Conservation (phyloP, 768 basidiomycete species). For the Trametes maxima region DNA sequence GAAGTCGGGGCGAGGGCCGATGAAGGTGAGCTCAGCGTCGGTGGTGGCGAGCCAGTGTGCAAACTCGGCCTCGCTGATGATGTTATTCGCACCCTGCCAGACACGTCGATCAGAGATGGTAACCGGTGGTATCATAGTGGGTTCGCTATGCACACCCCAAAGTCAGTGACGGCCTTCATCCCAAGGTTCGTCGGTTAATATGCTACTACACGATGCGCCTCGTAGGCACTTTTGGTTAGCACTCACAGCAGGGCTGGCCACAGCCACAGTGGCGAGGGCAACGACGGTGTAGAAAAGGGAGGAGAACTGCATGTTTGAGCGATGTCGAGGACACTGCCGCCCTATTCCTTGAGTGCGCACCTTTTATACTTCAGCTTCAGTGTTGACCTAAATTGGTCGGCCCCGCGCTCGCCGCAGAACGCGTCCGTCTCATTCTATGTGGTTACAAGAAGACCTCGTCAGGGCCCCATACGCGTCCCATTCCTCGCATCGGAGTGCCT, state of each 20-base stretch:
- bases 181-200: too few species aligned
- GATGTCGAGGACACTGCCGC: conserved; percentile 1
- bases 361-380: not conserved
- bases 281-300: not conserved
- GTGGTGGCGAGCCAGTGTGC: conserved; percentile 24
- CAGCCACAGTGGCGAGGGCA: not conserved
- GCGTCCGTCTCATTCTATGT: too few species aligned
- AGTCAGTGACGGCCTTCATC: too few species aligned
- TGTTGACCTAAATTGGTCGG: too few species aligned
- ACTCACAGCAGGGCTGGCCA: not conserved
- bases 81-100: not conserved
- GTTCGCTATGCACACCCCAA: too few species aligned
- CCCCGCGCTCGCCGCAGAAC: too few species aligned
- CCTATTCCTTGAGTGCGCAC: not conserved
- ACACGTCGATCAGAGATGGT: not conserved
- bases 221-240: too few species aligned
- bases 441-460: too few species aligned
- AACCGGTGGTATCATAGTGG: too few species aligned
- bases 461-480: too few species aligned
- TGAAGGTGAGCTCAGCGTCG: conserved; percentile 29
- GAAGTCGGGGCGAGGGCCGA: conserved; percentile 19
- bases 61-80: conserved; percentile 16
- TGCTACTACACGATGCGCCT: too few species aligned
- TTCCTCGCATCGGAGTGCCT: too few species aligned
- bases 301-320: not conserved